Evolutionary conservation across 257 asterid species (phyloP), one percentile per base, ranked within the genome.

Genomic region (Schizonepeta tenuifolia): DNA sequence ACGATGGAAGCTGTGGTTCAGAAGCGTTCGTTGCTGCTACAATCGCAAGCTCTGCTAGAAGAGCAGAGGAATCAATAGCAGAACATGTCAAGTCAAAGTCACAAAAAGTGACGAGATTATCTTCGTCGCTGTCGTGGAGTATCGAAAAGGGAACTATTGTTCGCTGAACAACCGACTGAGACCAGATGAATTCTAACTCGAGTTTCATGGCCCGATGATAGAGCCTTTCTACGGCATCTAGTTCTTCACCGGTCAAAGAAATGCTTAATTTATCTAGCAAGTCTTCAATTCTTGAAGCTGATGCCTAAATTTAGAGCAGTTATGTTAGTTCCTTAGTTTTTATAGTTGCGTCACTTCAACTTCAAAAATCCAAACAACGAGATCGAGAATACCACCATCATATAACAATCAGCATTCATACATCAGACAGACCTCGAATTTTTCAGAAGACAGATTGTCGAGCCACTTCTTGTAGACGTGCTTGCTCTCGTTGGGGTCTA

Each of bases 21-120:
- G 67, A 70, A 65, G 53, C 74, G 57, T 83, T 79, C 41, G 79
- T 46, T 1, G 89, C 77, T 49, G 86, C 72, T 62, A 77, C 78
- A 57, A 88, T 88, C 33, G 94, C 88, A 67, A 88, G 82, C 82
- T 88, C 91, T 44, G 91, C 89, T 73, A 88, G 72, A 80, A 86
- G 86, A 67, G 89, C 83, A 77, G 89, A 88, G 62, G 94, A 88
- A 67, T 88, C 94, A 20, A 88, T 40, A n/a, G 84, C 79, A 17
- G 89, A 67, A 77, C 94, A 88, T 7, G 94, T 88, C 82, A 86
- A 77, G 82, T 86, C 94, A 69, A 88, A 88, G 79, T 88, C 94
- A 38, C 86, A 85, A 41, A 81, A 85, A 60, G 81, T 33, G 70
- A 64, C 26, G 63, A 86, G 85, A 73, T 77, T 82, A 55, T 78